These are phyloP conservation scores for Myriosclerotinia duriaeana DNA, from an alignment of 2,329 filamentous ascomycete species.

Conservation along the genomic window DNA sequence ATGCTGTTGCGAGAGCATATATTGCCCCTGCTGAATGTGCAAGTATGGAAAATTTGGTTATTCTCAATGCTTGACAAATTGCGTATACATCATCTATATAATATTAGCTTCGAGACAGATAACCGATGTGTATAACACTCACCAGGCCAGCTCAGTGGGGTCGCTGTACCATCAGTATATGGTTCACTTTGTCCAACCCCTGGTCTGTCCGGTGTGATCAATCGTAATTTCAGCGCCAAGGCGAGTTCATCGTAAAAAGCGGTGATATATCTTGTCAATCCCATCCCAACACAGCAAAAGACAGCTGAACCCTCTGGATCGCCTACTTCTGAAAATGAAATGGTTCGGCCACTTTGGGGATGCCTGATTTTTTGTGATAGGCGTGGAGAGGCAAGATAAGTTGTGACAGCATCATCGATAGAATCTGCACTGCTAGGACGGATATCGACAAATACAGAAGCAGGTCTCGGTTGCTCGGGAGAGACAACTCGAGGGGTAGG, in stretches of 20 bases:
- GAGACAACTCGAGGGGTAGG: conserved; percentile 37
- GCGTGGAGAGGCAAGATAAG: conserved; percentile 78
- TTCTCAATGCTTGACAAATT: conserved; percentile 87
- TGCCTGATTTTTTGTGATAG: conserved; percentile 86
- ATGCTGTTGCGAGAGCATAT: conserved; percentile 89
- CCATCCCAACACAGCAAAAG: conserved; percentile 97
- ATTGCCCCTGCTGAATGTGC: conserved; percentile 98
- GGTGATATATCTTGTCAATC: conserved; percentile 89
- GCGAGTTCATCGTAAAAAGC: conserved; percentile 97
- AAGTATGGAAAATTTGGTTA: conserved; percentile 93
- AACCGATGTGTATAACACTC: conserved; percentile 42
- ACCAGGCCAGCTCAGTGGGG: conserved; percentile 93
- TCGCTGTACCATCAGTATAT: conserved; percentile 77
- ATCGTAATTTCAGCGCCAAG: conserved; percentile 77
- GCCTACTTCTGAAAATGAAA: conserved; percentile 95
- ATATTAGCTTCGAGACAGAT: conserved; percentile 33
- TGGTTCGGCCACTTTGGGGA: conserved; percentile 79
- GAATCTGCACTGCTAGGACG: conserved; percentile 79
- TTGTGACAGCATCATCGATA: conserved; percentile 81
- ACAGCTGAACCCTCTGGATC: conserved; percentile 89
- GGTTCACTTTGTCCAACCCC: conserved; percentile 90
- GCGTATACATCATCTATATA: conserved; percentile 75
- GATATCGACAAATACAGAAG: conserved; percentile 55
- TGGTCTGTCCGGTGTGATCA: conserved; percentile 92
- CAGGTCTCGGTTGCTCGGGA: conserved; percentile 33